Evolutionary conservation across 495 filamentous ascomycete genomes (phyloP).

Genomic region (Neurospora discreta): DNA sequence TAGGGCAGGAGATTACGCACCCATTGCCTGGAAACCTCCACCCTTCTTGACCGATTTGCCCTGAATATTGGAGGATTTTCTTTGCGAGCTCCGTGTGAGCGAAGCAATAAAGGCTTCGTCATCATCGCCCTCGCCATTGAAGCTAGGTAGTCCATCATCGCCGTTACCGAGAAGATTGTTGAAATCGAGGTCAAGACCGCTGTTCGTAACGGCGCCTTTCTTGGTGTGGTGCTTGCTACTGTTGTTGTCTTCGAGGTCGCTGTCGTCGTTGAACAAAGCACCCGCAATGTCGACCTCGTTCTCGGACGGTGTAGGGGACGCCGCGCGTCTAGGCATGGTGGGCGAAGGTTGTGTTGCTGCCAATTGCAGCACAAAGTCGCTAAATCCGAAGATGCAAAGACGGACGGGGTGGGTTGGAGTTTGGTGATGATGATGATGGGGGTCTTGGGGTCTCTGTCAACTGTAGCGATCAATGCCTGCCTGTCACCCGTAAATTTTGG

Average conservation of each 20-base stretch:
- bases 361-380: background rate
- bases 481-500: background rate
- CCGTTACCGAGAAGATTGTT: conserved; percentile 31
- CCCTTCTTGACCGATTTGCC: conserved; percentile 83
- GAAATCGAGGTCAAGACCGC: conserved; percentile 28
- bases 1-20: conserved; percentile 20
- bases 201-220: conserved; percentile 10
- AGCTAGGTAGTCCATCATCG: background rate
- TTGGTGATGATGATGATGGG: background rate
- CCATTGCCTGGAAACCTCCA: conserved; percentile 95
- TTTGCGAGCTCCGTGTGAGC: conserved; percentile 70
- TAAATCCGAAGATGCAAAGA: background rate
- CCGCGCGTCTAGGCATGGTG: conserved; percentile 38
- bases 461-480: background rate
- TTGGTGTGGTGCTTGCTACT: background rate
- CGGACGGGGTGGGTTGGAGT: background rate
- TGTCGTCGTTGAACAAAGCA: conserved; percentile 56
- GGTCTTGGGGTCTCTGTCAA: background rate
- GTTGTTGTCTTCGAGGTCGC: conserved; percentile 18
- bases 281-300: conserved; percentile 83
- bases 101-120: conserved; percentile 81
- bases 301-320: conserved; percentile 79
- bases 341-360: background rate
- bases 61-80: conserved; percentile 72
- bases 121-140: conserved; percentile 33